Conservation (phyloP, 225 moss, liverwort and hornwort species). For the Asterella californica region DNA sequence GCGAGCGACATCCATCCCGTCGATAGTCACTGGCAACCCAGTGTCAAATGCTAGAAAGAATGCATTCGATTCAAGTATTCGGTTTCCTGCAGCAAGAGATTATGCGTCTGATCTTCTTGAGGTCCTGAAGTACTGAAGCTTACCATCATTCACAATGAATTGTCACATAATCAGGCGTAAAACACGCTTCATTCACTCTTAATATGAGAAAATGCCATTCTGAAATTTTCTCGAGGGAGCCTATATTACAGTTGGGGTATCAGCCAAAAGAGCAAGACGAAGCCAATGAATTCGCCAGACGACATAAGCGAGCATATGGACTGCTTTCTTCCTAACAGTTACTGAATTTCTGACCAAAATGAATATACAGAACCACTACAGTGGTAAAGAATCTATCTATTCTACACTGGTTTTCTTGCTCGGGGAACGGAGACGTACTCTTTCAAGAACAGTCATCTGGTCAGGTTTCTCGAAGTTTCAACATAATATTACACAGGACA, state of each 20-base stretch:
- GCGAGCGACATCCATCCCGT: too few relatives aligned
- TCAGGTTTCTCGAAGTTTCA: slow-evolving; percentile 4
- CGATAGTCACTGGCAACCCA: too few relatives aligned
- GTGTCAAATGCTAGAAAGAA: too few relatives aligned
- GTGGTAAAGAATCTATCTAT: slow-evolving; percentile 18
- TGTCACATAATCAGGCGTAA: too few relatives aligned
- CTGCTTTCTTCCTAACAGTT: neutral
- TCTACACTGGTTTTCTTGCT: slow-evolving; percentile 4
- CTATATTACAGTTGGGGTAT: slow-evolving; percentile 10
- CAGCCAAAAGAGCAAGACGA: neutral
- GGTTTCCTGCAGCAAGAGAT: too few relatives aligned
- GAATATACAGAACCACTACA: slow-evolving; percentile 9
- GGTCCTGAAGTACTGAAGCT: too few relatives aligned
- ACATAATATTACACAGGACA: slow-evolving; percentile 12
- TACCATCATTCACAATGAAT: too few relatives aligned
- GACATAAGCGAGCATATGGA: neutral
- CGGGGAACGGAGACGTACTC: neutral
- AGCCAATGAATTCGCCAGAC: neutral
- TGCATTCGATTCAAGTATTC: too few relatives aligned
- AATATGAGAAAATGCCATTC: too few relatives aligned
- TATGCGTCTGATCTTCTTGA: too few relatives aligned
- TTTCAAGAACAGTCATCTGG: neutral
- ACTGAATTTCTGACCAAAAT: slow-evolving; percentile 2
- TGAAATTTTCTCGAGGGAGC: neutral
- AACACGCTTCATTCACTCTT: neutral